Base-by-base conservation (phyloP, 2,329 filamentous ascomycete genomes). In the Hansfordia pulvinata region DNA sequence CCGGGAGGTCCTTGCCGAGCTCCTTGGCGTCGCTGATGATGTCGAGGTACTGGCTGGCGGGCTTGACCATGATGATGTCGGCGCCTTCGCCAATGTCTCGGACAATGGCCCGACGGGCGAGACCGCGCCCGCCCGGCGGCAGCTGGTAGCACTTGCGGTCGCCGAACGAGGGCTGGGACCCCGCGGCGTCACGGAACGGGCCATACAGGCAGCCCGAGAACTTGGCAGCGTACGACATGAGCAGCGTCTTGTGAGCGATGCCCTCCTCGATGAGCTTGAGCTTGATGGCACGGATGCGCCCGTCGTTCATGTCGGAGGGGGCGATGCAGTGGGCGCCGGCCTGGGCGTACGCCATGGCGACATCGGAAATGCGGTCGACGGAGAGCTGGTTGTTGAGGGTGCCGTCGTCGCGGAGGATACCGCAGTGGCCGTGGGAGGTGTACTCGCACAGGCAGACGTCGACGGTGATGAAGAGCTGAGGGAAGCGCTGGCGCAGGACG, bases 1-100 rank as follows among this genome's bases (percentile, higher is more conserved):
- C 69, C 3, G 90, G 90, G 52, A 96, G 66, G 51, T 96, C 85
- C 48, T 76, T 79, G 32, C 83, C 88, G 28, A 96, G 69, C 28
- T 94, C 85, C 62, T 93, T 96, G 28, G 90, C 90, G 47, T 98
- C 90, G 39, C 82, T 84, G 52, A 98, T 96, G 43, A 98, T 93
- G 54, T 98, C 90, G 23, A 98, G 68, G 51, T 93, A 98, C 53
- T 88, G 84, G 42, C 81, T 81, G 8, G 90, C 90, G 3, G 90
- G 90, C 65, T 98, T 98, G 35, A 98, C 90, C 88, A 98, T 94
- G 56, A 98, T 93, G 40, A 94, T 84, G 46, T 98, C 90, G 12
- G 90, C 90, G 15, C 90, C 90, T 56, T 98, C 90, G 36, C 67
- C 69, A 39, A 98, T 88, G 49, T 98, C 90, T 39, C 90, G 72